These are phyloP conservation scores for Phaseolus lunatus DNA, from an alignment of 306 rosid species.

Conservation along the genomic window DNA sequence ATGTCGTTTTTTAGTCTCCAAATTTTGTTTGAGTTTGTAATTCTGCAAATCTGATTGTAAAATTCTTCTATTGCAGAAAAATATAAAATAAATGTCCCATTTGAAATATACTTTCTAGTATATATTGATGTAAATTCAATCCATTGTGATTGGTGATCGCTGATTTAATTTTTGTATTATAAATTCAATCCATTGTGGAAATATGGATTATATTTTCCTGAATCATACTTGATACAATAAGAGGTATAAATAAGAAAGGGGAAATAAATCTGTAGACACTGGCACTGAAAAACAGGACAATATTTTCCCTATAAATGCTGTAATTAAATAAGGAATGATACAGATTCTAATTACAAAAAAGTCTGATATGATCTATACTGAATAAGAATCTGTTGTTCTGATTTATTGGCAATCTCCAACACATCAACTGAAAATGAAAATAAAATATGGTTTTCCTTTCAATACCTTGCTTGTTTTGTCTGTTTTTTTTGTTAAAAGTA, in stretches of 20 bases:
- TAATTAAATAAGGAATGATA: too few relatives aligned
- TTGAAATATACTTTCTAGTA: not conserved
- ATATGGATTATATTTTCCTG: too few relatives aligned
- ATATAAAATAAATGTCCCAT: not conserved
- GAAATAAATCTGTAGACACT: too few relatives aligned
- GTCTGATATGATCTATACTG: too few relatives aligned
- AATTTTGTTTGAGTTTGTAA: slow-evolving; percentile 4
- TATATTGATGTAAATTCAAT: slow-evolving; percentile 16
- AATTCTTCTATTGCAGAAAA: not conserved
- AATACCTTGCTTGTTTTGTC: not conserved
- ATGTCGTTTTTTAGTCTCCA: not conserved
- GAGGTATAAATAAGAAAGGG: too few relatives aligned
- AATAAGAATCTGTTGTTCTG: too few relatives aligned
- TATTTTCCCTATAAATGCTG: too few relatives aligned
- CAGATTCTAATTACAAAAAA: too few relatives aligned
- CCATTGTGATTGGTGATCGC: not conserved
- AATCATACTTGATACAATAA: too few relatives aligned
- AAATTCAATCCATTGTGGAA: not conserved
- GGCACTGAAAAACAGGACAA: too few relatives aligned
- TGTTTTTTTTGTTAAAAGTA: not conserved
- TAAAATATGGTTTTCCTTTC: not conserved
- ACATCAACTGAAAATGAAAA: not conserved
- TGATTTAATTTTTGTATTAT: not conserved
- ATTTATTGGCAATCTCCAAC: too few relatives aligned
- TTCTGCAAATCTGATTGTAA: not conserved